Percentiles rank a stretch among this genome's conserved stretches.
Conservation (phyloP, 805 yeast species). For the Saccharomycopsis microspora region DNA sequence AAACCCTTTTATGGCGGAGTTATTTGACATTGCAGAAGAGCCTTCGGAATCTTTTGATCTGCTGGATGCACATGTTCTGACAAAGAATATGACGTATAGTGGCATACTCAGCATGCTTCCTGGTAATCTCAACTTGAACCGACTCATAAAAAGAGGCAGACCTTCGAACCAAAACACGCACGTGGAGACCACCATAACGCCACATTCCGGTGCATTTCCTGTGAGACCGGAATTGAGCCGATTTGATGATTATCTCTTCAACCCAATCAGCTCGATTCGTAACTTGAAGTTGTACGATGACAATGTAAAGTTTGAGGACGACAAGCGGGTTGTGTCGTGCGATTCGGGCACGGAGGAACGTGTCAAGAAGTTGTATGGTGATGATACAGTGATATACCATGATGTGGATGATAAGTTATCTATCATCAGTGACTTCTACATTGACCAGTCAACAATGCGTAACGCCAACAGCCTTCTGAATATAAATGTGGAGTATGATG, state of each 20-base stretch:
- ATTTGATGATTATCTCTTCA: constrained; percentile 6
- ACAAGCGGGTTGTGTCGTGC: neutral
- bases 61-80: neutral
- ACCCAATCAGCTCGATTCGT: constrained; percentile 2
- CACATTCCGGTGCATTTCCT: too few species aligned
- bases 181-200: neutral
- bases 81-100: neutral
- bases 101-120: constrained; percentile 5
- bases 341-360: neutral
- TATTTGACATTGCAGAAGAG: neutral
- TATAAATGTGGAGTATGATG: neutral
- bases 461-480: neutral
- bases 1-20: neutral
- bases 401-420: neutral
- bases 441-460: neutral
- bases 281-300: constrained; percentile 5
- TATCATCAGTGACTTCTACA: constrained; percentile 2
- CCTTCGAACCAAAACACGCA: neutral
- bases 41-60: neutral
- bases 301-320: constrained; percentile 1
- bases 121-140: constrained; percentile 6
- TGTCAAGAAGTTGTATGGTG: neutral
- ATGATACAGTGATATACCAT: neutral
- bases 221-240: neutral
- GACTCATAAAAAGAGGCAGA: constrained; percentile 2